Percentiles rank a stretch among this genome's conserved stretches.
These are phyloP conservation scores for Ceratobasidium theobromae DNA, from an alignment of 1,284 basidiomycete species.

Conservation along the genomic window DNA sequence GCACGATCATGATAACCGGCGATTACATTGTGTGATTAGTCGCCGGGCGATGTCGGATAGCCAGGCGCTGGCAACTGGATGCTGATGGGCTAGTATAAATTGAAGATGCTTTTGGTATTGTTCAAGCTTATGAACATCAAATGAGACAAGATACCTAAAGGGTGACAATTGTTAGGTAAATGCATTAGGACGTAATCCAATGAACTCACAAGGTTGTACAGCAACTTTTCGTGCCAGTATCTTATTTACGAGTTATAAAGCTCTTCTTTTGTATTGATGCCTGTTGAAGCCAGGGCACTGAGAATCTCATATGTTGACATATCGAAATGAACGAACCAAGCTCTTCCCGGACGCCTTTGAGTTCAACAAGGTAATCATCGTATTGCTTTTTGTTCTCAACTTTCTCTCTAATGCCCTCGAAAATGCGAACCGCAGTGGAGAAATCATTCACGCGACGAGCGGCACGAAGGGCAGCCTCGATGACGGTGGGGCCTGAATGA, in stretches of 20 bases:
- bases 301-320: neutral
- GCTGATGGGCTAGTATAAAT: neutral
- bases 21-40: neutral
- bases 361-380: slow-evolving; percentile 84
- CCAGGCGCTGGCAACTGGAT: neutral
- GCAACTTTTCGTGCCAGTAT: neutral
- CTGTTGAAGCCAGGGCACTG: slow-evolving; percentile 38
- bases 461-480: slow-evolving; percentile 88
- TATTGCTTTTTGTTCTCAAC: slow-evolving; percentile 95
- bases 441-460: slow-evolving; percentile 94
- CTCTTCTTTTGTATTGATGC: slow-evolving; percentile 52
- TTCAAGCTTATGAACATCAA: slow-evolving; percentile 10
- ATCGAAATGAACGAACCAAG: slow-evolving; percentile 64
- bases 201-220: slow-evolving; percentile 15
- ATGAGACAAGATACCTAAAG: neutral
- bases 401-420: slow-evolving; percentile 91
- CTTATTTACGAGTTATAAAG: slow-evolving; percentile 40
- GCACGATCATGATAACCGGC: neutral
- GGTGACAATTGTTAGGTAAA: neutral
- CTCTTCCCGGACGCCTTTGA: slow-evolving; percentile 83
- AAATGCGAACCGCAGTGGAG: slow-evolving; percentile 92
- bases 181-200: neutral
- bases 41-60: slow-evolving; percentile 12
- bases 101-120: neutral
- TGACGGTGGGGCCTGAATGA: slow-evolving; percentile 67